phyloP scores from a whole-genome alignment of 495 filamentous ascomycete genomes.

The Hypoxylon fuscum region DNA sequence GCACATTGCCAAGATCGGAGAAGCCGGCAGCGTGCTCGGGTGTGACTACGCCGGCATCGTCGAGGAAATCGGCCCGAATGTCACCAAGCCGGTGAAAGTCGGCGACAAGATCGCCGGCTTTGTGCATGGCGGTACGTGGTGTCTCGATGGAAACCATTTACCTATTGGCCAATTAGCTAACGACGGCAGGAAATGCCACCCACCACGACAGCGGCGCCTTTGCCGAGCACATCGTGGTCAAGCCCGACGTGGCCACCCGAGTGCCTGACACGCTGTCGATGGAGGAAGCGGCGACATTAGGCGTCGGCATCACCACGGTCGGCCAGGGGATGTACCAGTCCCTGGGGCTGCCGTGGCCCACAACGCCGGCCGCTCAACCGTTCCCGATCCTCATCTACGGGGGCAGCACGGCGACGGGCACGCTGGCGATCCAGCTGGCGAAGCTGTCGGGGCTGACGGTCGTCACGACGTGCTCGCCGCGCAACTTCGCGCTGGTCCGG shows the following conservation, averaged over 20 bases:
- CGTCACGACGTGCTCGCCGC: slow-evolving; percentile 53
- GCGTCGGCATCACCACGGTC: slow-evolving; percentile 57
- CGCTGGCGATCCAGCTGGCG: slow-evolving; percentile 58
- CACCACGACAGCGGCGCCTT: slow-evolving; percentile 47
- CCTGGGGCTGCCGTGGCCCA: slow-evolving; percentile 50
- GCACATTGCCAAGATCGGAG: slow-evolving; percentile 45
- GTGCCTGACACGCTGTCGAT: slow-evolving; percentile 51
- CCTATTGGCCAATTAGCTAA: background rate
- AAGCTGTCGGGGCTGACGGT: slow-evolving; percentile 56
- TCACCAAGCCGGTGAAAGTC: slow-evolving; percentile 44
- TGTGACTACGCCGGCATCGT: slow-evolving; percentile 53
- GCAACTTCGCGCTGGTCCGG: slow-evolving; percentile 53
- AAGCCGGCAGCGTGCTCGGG: slow-evolving; percentile 28
- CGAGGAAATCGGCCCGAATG: slow-evolving; percentile 46
- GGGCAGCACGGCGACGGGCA: slow-evolving; percentile 59
- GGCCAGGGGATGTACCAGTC: slow-evolving; percentile 57
- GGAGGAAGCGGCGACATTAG: slow-evolving; percentile 58
- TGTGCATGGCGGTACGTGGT: slow-evolving; percentile 29
- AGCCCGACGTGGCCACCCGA: slow-evolving; percentile 36
- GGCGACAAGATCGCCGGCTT: slow-evolving; percentile 54
- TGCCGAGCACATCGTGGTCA: slow-evolving; percentile 50
- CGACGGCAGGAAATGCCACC: background rate
- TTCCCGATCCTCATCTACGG: slow-evolving; percentile 59
- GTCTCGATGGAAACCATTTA: too few species aligned
- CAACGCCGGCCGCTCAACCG: slow-evolving; percentile 35